Conservation (phyloP, 306 rosid species). For the Geum urbanum region DNA sequence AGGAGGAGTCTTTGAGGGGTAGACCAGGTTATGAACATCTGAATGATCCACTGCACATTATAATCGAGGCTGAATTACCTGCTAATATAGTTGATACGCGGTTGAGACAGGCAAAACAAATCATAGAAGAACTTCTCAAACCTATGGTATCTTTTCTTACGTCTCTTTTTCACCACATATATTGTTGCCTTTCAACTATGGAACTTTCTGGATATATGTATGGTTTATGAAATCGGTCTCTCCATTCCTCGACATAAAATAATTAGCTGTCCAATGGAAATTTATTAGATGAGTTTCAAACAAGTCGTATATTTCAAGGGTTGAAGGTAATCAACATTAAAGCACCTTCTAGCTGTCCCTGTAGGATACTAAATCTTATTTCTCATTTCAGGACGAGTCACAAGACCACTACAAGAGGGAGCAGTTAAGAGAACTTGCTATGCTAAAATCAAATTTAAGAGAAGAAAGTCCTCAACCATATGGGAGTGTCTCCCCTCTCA, state of each 20-base stretch:
- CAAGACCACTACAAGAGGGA: slow-evolving; percentile 72
- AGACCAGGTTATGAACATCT: slow-evolving; percentile 94
- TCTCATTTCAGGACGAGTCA: slow-evolving; percentile 59
- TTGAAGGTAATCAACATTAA: neutral
- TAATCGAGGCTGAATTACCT: slow-evolving; percentile 90
- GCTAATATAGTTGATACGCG: slow-evolving; percentile 61
- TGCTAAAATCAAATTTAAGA: slow-evolving; percentile 81
- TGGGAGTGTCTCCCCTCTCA: slow-evolving; percentile 70
- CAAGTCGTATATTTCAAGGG: neutral
- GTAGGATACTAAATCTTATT: neutral
- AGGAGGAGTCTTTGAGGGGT: slow-evolving; percentile 90
- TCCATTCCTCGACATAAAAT: neutral
- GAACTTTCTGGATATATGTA: neutral
- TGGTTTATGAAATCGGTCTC: neutral
- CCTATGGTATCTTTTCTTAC: slow-evolving; percentile 58
- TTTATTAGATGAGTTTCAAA: slow-evolving; percentile 4
- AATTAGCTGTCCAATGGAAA: neutral
- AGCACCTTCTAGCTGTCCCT: neutral
- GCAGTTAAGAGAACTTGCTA: slow-evolving; percentile 82
- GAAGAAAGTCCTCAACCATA: slow-evolving; percentile 93
- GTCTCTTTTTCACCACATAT: neutral
- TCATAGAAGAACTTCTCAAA: slow-evolving; percentile 84
- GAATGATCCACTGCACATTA: slow-evolving; percentile 85
- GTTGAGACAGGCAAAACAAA: slow-evolving; percentile 85
- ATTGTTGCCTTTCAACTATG: neutral